Evolutionary conservation across 768 basidiomycete genomes (phyloP).

Genomic region (Psilocybe azurescens): DNA sequence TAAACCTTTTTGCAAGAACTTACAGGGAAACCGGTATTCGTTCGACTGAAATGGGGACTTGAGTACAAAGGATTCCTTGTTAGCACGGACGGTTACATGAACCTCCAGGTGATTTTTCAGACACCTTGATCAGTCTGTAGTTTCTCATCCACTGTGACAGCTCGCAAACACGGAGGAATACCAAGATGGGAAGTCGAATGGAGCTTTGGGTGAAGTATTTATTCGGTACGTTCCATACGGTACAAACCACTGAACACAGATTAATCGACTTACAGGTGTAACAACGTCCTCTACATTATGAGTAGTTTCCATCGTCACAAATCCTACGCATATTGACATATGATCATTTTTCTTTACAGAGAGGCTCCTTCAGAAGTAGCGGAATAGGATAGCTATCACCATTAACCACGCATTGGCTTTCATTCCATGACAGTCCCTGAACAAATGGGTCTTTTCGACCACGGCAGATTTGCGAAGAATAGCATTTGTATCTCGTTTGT

Average conservation of each 20-base stretch:
- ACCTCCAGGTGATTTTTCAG: slow-evolving; percentile 77
- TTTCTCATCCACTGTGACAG: slow-evolving; percentile 43
- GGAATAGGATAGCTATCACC: slow-evolving; percentile 15
- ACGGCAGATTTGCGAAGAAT: too few species aligned
- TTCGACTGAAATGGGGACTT: slow-evolving; percentile 97
- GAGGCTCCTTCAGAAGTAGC: slow-evolving; percentile 66
- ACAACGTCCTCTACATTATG: slow-evolving; percentile 96
- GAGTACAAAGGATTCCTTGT: slow-evolving; percentile 99
- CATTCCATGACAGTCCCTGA: background rate
- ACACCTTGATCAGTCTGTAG: background rate
- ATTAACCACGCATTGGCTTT: background rate
- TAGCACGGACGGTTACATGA: slow-evolving; percentile 99
- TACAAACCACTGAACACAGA: slow-evolving; percentile 3
- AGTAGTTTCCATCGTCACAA: slow-evolving; percentile 45
- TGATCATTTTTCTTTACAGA: slow-evolving; percentile 54
- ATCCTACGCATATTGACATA: slow-evolving; percentile 23
- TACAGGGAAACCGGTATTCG: slow-evolving; percentile 95
- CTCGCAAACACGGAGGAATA: slow-evolving; percentile 99
- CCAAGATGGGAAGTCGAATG: slow-evolving; percentile 94
- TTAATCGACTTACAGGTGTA: slow-evolving; percentile 61
- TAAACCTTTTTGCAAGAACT: slow-evolving; percentile 97
- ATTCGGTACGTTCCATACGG: slow-evolving; percentile 70
- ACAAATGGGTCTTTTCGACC: background rate
- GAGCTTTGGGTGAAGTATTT: slow-evolving; percentile 98
- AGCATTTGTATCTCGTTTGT: background rate